Percentiles rank a stretch among this genome's conserved stretches.
These are phyloP conservation scores for Remersonia thermophila DNA, from an alignment of 2,329 filamentous ascomycete species.

Conservation along the genomic window DNA sequence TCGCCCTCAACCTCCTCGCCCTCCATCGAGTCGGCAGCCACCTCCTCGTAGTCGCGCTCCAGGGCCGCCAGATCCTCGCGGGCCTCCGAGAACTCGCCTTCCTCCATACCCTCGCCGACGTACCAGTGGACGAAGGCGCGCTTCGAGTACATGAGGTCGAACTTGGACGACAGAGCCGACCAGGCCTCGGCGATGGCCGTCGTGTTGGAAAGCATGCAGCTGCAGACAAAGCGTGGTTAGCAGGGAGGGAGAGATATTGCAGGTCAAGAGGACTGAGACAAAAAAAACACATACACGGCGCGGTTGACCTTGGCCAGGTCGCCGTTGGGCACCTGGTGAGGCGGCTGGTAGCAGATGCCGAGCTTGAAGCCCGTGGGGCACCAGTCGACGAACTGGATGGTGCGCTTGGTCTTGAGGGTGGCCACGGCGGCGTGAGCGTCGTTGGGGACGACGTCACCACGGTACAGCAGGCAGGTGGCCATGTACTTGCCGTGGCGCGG, in stretches of 20 bases:
- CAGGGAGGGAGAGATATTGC: too few species aligned
- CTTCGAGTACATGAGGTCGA: constrained; percentile 99
- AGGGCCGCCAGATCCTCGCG: constrained; percentile 96
- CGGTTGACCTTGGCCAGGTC: constrained; percentile 97
- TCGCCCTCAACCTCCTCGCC: constrained; percentile 82
- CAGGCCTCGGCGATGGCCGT: constrained; percentile 97
- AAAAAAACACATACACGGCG: constrained; percentile 92
- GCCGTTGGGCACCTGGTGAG: constrained; percentile 89
- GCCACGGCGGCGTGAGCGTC: constrained; percentile 87
- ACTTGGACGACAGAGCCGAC: constrained; percentile 93
- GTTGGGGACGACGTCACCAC: constrained; percentile 94
- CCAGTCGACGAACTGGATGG: constrained; percentile 99
- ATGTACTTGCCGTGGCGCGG: constrained; percentile 99
- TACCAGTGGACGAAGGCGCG: constrained; percentile 99
- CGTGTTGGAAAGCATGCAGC: constrained; percentile 98
- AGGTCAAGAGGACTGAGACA: too few species aligned
- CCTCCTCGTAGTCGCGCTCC: constrained; percentile 98
- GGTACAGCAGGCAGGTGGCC: constrained; percentile 96
- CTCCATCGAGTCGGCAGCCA: constrained; percentile 85
- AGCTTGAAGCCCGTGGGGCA: constrained; percentile 99
- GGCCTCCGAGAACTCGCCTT: constrained; percentile 98
- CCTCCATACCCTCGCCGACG: constrained; percentile 99
- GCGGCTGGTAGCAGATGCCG: constrained; percentile 99
- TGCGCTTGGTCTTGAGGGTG: constrained; percentile 97
- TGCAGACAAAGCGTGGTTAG: constrained; percentile 25